Percentiles rank a stretch among this genome's conserved stretches.
phyloP scores from a whole-genome alignment of 768 basidiomycete genomes.

The Phanerochaete sordida region DNA sequence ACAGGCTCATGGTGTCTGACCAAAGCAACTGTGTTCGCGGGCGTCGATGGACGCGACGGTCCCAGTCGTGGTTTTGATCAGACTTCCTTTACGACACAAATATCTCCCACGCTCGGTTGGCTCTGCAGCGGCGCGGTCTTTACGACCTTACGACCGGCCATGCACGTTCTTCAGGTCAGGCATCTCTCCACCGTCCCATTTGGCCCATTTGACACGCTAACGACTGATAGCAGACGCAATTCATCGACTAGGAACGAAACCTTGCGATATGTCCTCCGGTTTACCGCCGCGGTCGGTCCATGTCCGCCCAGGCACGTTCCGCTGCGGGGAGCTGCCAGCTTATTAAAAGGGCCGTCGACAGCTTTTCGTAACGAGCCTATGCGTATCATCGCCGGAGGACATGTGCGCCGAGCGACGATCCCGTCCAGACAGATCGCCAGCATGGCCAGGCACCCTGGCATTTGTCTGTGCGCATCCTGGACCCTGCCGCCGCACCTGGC shows the following conservation, averaged over 20 bases:
- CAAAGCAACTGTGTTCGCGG: too few relatives aligned
- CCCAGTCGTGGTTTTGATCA: too few relatives aligned
- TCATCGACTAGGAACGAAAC: neutral
- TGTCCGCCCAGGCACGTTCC: neutral
- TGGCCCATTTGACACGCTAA: too few relatives aligned
- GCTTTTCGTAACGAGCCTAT: neutral
- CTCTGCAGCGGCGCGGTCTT: neutral
- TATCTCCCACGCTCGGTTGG: neutral
- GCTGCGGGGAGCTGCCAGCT: neutral
- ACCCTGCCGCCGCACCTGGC: too few relatives aligned
- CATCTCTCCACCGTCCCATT: neutral
- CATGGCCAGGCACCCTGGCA: neutral
- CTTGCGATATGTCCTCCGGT: neutral
- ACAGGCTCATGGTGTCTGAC: too few relatives aligned
- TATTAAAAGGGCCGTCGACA: neutral
- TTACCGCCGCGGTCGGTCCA: neutral
- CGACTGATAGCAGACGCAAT: neutral
- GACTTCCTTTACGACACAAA: too few relatives aligned
- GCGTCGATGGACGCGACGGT: too few relatives aligned
- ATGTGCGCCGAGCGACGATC: neutral
- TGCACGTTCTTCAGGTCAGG: neutral
- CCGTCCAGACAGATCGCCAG: neutral
- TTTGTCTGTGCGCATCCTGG: neutral
- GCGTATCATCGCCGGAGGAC: neutral
- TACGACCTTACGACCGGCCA: neutral